Percentiles rank a stretch among this genome's conserved stretches.
phyloP scores from a whole-genome alignment of 306 rosid genomes.

The Cicer pinnatifidum region DNA sequence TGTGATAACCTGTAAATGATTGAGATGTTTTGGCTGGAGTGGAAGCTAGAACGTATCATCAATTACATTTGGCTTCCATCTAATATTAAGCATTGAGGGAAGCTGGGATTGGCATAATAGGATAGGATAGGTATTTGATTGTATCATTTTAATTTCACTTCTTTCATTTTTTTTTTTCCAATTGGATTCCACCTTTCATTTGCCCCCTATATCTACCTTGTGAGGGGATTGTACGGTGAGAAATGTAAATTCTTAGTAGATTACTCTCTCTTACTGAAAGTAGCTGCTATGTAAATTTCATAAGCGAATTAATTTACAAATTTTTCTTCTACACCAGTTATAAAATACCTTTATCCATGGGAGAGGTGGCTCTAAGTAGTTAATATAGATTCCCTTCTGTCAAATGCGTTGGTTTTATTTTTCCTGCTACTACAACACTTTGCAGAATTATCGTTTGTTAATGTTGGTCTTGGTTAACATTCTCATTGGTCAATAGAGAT shows the following conservation, averaged over 20 bases:
- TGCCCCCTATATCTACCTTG: slow-evolving; percentile 66
- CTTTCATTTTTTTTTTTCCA: slow-evolving; percentile 31
- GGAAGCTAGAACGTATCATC: slow-evolving; percentile 52
- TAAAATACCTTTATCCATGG: slow-evolving; percentile 38
- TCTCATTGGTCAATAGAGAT: too few relatives aligned
- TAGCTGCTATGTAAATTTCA: slow-evolving; percentile 76
- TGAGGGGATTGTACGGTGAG: slow-evolving; percentile 81
- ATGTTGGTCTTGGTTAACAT: too few relatives aligned
- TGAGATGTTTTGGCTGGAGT: slow-evolving; percentile 59
- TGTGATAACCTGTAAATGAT: slow-evolving; percentile 62
- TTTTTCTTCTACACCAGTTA: slow-evolving; percentile 48
- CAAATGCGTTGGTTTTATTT: slow-evolving; percentile 10
- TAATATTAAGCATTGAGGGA: slow-evolving; percentile 53
- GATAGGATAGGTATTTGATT: slow-evolving; percentile 68
- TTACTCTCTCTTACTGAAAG: slow-evolving; percentile 64
- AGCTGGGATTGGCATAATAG: slow-evolving; percentile 65
- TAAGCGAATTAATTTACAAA: slow-evolving; percentile 59
- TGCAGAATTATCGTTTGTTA: background rate
- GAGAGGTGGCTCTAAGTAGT: slow-evolving; percentile 40
- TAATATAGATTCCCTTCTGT: slow-evolving; percentile 28
- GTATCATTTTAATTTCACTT: slow-evolving; percentile 50
- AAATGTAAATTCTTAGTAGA: slow-evolving; percentile 89
- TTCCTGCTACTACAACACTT: background rate
- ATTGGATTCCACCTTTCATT: slow-evolving; percentile 65
- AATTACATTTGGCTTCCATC: slow-evolving; percentile 67